Base-by-base conservation (phyloP, 495 filamentous ascomycete species). In the Penicillium manginii region DNA sequence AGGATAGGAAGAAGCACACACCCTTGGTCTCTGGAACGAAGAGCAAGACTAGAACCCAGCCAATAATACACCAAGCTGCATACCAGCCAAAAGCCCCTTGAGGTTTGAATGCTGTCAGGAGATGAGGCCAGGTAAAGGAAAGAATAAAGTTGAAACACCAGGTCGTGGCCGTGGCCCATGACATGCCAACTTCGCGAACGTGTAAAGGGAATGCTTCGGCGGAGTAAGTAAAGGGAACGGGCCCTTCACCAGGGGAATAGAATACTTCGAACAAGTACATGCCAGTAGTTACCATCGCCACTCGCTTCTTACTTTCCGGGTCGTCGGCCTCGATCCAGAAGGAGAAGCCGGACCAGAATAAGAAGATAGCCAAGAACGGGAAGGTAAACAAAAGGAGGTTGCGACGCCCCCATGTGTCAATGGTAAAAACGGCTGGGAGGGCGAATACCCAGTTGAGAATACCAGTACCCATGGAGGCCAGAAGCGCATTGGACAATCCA, bases 141-240 rank as follows among this genome's bases (percentile, higher is more conserved):
- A 88, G 71, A 46, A 86, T 74, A 55, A 82, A 81, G 43, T 79
- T 81, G 55, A 81, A 81, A 50, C 73, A 76, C 79, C 79, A 81
- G 1, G 69, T 73, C n/a, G 77, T 84, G 8, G 74, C 78, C 9
- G 78, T 83, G 14, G 78, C 80, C 74, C 83, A 86, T 0, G 82
- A 79, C 88, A 91, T 91, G 11, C 87, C 88, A 26, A 89, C 75
- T 58, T 91, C 87, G 42, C 83, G 83, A 50, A 88, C 84, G 26
- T 86, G 74, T 32, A 84, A 57, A 2, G 83, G 83, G 63, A 85
- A 86, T 11, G 80, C 77, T 55, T 87, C 84, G 2, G 85, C 83
- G 2, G 79, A 82, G 63, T 87, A 88, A 0, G 78, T 75, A 56
- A 83, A 84, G 9, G 84, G 81, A 0, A 86, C 80, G 0, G 82